Percentiles rank a stretch among this genome's conserved stretches.
These are phyloP conservation scores for Hymenoscyphus scutula DNA, from an alignment of 2,329 filamentous ascomycete genomes.

Conservation along the genomic window DNA sequence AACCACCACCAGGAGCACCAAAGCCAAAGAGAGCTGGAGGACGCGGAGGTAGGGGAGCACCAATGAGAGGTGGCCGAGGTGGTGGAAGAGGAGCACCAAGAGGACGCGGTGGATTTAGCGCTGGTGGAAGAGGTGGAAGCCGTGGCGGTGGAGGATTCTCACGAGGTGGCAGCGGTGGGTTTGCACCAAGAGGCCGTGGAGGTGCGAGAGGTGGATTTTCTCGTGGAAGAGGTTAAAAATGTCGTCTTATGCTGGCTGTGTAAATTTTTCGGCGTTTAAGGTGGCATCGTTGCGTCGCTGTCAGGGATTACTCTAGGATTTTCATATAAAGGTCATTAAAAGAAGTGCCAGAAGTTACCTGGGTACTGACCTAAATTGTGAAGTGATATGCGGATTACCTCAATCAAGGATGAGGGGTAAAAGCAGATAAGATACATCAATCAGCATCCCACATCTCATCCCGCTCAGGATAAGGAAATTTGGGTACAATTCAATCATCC, in stretches of 20 bases:
- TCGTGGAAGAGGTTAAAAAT: constrained; percentile 32
- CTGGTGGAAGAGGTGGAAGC: constrained; percentile 43
- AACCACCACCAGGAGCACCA: constrained; percentile 63
- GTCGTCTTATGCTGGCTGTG: constrained; percentile 14
- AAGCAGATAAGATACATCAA: too few relatives aligned
- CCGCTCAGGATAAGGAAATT: too few relatives aligned
- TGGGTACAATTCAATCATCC: too few relatives aligned
- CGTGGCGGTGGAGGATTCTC: constrained; percentile 39
- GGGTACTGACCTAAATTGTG: not conserved
- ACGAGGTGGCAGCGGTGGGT: constrained; percentile 35
- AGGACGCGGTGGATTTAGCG: constrained; percentile 51
- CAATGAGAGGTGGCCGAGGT: constrained; percentile 43
- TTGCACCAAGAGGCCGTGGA: constrained; percentile 35
- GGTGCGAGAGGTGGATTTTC: constrained; percentile 34
- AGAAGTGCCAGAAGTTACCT: not conserved
- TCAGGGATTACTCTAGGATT: constrained; percentile 15
- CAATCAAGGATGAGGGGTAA: too few relatives aligned
- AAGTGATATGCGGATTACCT: not conserved
- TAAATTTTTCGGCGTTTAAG: constrained; percentile 31
- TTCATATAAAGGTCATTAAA: constrained; percentile 12
- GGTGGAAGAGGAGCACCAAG: constrained; percentile 50
- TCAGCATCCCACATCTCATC: too few relatives aligned
- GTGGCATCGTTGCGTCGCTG: constrained; percentile 20
- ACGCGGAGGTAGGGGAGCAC: constrained; percentile 46
- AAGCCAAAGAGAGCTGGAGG: constrained; percentile 71